These are phyloP conservation scores for Acanthamoeba royreba DNA, from an alignment of 208 protist species.

Conservation along the genomic window DNA sequence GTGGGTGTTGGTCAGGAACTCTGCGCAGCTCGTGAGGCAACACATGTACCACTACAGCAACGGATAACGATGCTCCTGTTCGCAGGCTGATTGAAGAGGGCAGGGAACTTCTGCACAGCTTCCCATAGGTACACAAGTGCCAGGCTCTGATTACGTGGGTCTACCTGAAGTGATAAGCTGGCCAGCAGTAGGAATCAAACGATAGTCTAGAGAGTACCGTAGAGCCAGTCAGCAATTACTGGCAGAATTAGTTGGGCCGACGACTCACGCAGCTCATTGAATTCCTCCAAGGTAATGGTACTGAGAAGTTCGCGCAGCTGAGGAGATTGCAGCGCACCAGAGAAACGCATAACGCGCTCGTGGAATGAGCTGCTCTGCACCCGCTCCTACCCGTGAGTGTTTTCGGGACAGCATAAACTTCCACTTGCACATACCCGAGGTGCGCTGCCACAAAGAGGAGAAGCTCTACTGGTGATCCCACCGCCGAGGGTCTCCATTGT, in stretches of 20 bases:
- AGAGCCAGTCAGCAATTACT: neutral
- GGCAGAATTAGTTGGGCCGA: neutral
- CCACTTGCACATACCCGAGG: too few relatives aligned
- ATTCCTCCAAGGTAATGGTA: neutral
- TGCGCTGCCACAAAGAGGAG: too few relatives aligned
- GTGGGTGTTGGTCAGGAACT: neutral
- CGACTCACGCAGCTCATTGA: neutral
- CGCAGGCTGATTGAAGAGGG: neutral
- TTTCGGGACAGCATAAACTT: too few relatives aligned
- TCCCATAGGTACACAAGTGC: neutral
- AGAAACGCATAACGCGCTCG: neutral
- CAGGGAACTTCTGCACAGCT: neutral
- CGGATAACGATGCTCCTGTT: neutral
- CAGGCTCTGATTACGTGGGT: neutral
- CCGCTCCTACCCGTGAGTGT: too few relatives aligned
- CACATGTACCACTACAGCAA: neutral
- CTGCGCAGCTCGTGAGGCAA: neutral
- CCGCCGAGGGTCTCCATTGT: too few relatives aligned
- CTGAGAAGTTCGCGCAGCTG: neutral
- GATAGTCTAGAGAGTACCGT: neutral
- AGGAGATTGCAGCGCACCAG: neutral
- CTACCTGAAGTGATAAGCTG: neutral
- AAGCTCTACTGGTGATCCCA: too few relatives aligned
- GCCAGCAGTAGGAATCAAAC: neutral
- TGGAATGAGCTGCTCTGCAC: neutral